phyloP scores from a whole-genome alignment of 2,329 filamentous ascomycete species.

The Escovopsis sp. region DNA sequence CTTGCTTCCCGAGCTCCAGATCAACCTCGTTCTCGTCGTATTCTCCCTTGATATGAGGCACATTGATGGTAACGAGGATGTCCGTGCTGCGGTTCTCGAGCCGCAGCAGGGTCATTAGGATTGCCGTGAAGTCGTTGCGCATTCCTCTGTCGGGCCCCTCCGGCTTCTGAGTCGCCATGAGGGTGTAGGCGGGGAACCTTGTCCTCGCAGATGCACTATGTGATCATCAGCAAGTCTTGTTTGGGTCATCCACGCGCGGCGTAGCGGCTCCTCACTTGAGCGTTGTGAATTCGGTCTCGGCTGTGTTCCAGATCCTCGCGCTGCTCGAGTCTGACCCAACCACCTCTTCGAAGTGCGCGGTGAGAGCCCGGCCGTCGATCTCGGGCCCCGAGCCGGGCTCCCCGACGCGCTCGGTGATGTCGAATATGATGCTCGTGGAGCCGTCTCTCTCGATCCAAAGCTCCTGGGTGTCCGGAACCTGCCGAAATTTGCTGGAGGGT shows the following conservation, averaged over 20 bases:
- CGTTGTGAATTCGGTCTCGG: conserved; percentile 42
- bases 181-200: conserved; percentile 47
- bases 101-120: conserved; percentile 64
- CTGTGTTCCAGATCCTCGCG: conserved; percentile 52
- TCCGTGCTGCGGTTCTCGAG: conserved; percentile 65
- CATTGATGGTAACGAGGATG: conserved; percentile 73
- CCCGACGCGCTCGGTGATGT: conserved; percentile 72
- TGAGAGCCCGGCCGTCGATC: conserved; percentile 55
- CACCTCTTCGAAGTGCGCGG: conserved; percentile 54
- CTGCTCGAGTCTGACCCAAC: conserved; percentile 48
- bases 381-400: conserved; percentile 36
- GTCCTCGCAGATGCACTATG: conserved; percentile 16
- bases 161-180: conserved; percentile 50
- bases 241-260: not conserved
- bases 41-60: conserved; percentile 65
- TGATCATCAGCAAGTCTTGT: not conserved
- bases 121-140: conserved; percentile 49
- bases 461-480: conserved; percentile 81
- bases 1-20: conserved; percentile 47
- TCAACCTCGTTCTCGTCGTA: conserved; percentile 62
- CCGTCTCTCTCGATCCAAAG: conserved; percentile 75
- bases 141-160: conserved; percentile 12
- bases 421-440: conserved; percentile 77
- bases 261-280: conserved; percentile 30
- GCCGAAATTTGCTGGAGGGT: conserved; percentile 45